Conservation (phyloP, 169 alveolate genomes). For the Plasmodium vivax region DNA sequence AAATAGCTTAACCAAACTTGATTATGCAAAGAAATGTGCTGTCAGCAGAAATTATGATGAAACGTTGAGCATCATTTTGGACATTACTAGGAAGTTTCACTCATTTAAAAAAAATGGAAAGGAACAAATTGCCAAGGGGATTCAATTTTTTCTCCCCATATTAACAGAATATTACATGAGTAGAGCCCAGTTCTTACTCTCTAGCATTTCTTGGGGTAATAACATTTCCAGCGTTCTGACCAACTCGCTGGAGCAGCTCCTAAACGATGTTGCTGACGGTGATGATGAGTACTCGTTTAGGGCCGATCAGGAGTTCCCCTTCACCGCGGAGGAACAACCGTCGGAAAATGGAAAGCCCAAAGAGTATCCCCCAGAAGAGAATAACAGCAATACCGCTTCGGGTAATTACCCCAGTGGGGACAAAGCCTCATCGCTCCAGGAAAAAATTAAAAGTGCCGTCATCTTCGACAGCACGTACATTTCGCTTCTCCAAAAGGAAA, state of each 20-base stretch:
- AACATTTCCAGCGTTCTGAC: conserved; percentile 47
- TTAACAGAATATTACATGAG: conserved; percentile 38
- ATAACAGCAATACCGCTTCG: background rate
- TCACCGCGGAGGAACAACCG: background rate
- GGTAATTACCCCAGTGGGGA: background rate
- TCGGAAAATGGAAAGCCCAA: background rate
- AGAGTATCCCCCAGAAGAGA: background rate
- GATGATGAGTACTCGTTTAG: conserved; percentile 3
- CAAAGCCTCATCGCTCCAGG: background rate
- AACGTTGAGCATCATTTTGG: conserved; percentile 27
- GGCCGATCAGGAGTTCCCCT: background rate
- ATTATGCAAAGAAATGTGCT: conserved; percentile 59
- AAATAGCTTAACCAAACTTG: conserved; percentile 26
- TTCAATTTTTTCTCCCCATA: conserved; percentile 43
- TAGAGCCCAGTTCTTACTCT: conserved; percentile 23
- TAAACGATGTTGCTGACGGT: conserved; percentile 13
- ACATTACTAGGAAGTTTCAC: conserved; percentile 20
- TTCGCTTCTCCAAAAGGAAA: conserved; percentile 51
- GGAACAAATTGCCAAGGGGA: conserved; percentile 26
- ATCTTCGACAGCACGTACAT: conserved; percentile 46
- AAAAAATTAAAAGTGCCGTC: conserved; percentile 5
- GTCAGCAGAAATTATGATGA: conserved; percentile 59
- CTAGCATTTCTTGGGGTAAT: conserved; percentile 64
- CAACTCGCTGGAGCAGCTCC: conserved; percentile 7
- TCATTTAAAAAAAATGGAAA: conserved; percentile 46